These are phyloP conservation scores for Bipolaris oryzae DNA, from an alignment of 2,329 filamentous ascomycete species.

Conservation along the genomic window DNA sequence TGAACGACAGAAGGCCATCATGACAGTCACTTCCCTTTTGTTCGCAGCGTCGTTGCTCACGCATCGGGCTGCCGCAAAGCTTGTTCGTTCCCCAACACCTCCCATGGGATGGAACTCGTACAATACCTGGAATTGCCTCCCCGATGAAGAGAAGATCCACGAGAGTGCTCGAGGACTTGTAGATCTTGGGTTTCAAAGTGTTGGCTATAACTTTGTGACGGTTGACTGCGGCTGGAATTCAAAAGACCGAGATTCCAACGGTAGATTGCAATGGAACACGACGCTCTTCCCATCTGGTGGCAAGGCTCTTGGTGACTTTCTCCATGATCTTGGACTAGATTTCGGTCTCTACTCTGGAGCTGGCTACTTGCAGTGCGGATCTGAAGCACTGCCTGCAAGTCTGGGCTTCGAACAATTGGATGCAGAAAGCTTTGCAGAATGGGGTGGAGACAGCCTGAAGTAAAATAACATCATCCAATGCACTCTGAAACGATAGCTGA, in stretches of 20 bases:
- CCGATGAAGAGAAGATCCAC: constrained; percentile 57
- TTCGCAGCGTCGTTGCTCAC: constrained; percentile 12
- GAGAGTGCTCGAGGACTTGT: constrained; percentile 61
- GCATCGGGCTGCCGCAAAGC: constrained; percentile 22
- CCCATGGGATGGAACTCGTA: constrained; percentile 64
- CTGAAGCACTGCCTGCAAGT: constrained; percentile 54
- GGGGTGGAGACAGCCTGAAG: constrained; percentile 55
- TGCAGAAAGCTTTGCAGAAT: constrained; percentile 60
- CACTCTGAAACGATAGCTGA: constrained; percentile 47
- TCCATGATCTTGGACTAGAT: constrained; percentile 57
- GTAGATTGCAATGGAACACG: constrained; percentile 58
- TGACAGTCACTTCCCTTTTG: background rate
- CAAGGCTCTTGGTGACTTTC: constrained; percentile 56
- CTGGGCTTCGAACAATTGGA: constrained; percentile 62
- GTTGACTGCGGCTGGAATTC: constrained; percentile 65
- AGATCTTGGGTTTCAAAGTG: constrained; percentile 56
- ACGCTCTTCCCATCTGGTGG: constrained; percentile 59
- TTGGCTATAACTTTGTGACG: constrained; percentile 64
- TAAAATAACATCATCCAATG: constrained; percentile 33
- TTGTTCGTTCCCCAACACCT: constrained; percentile 31
- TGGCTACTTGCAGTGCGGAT: constrained; percentile 48
- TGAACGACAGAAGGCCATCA: background rate
- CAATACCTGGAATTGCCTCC: constrained; percentile 61
- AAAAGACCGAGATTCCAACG: constrained; percentile 49
- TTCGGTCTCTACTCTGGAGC: constrained; percentile 61